Evolutionary conservation across 1,139 yeast genomes (phyloP).

Genomic region (Debaryomycetaceae sp.): DNA sequence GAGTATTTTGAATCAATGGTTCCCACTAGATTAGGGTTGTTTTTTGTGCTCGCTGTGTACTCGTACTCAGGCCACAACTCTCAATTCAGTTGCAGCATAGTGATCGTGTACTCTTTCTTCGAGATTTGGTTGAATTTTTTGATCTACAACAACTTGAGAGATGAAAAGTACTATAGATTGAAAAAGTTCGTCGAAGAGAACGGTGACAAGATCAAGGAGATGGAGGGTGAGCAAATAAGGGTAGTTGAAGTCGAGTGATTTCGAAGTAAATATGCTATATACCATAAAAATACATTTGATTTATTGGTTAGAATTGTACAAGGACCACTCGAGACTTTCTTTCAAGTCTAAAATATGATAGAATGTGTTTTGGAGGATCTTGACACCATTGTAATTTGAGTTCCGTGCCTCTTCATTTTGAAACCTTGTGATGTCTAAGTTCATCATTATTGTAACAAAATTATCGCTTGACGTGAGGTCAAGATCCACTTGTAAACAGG

Average conservation of each 20-base stretch:
- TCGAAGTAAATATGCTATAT: conserved; percentile 5
- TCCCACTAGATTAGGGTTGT: conserved; percentile 60
- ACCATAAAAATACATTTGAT: not conserved
- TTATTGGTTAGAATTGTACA: conserved; percentile 25
- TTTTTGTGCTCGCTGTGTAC: conserved; percentile 50
- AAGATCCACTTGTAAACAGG: conserved; percentile 25
- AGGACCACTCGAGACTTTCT: conserved; percentile 65
- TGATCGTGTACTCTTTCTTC: conserved; percentile 58
- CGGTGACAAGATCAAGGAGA: conserved; percentile 28
- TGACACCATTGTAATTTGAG: conserved; percentile 31
- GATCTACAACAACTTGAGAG: conserved; percentile 60
- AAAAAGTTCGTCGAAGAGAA: conserved; percentile 37
- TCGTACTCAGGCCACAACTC: conserved; percentile 40
- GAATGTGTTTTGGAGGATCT: conserved; percentile 45
- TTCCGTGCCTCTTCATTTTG: conserved; percentile 24
- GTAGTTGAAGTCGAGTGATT: conserved; percentile 20
- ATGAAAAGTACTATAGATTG: conserved; percentile 51
- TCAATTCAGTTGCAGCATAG: conserved; percentile 56
- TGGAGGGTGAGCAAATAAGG: conserved; percentile 26
- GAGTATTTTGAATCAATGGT: conserved; percentile 63
- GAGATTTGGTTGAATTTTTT: conserved; percentile 73
- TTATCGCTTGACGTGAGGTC: conserved; percentile 39
- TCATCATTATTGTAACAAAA: conserved; percentile 36
- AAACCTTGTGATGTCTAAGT: conserved; percentile 33
- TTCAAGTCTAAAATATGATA: conserved; percentile 61